phyloP scores from a whole-genome alignment of 345 rosid species.

The Hypericum perforatum region DNA sequence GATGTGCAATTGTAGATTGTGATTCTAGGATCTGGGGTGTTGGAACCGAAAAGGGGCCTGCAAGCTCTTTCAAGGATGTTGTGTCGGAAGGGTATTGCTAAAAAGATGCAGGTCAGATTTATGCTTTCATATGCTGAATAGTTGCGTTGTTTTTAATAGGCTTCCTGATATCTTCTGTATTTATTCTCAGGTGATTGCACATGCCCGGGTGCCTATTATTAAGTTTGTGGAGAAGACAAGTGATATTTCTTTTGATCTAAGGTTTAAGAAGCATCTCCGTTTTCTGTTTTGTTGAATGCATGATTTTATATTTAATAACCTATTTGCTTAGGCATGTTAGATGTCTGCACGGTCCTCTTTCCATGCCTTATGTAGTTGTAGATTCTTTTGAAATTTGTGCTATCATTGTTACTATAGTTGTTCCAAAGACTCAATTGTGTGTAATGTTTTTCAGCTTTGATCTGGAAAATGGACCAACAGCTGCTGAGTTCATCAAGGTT shows the following conservation, averaged over 20 bases:
- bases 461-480: constrained; percentile 81
- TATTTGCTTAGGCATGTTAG: too few relatives aligned
- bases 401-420: too few relatives aligned
- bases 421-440: too few relatives aligned
- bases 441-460: constrained; percentile 51
- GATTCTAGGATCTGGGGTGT: constrained; percentile 63
- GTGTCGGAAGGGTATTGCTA: constrained; percentile 70
- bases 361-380: too few relatives aligned
- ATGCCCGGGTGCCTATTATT: constrained; percentile 90
- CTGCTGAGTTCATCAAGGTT: constrained; percentile 90
- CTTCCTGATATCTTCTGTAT: constrained; percentile 1
- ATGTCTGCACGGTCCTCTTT: too few relatives aligned
- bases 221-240: constrained; percentile 88
- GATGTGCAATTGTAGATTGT: constrained; percentile 46
- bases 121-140: too few relatives aligned
- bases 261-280: constrained; percentile 27
- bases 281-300: not conserved
- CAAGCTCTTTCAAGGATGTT: constrained; percentile 77
- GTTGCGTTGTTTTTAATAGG: too few relatives aligned
- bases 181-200: constrained; percentile 62
- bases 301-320: too few relatives aligned
- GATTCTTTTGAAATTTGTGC: too few relatives aligned
- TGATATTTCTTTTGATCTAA: constrained; percentile 69
- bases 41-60: constrained; percentile 61
- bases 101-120: constrained; percentile 53